These are phyloP conservation scores for Trichoderma asperellum DNA, from an alignment of 2,329 filamentous ascomycete genomes.

Conservation along the genomic window DNA sequence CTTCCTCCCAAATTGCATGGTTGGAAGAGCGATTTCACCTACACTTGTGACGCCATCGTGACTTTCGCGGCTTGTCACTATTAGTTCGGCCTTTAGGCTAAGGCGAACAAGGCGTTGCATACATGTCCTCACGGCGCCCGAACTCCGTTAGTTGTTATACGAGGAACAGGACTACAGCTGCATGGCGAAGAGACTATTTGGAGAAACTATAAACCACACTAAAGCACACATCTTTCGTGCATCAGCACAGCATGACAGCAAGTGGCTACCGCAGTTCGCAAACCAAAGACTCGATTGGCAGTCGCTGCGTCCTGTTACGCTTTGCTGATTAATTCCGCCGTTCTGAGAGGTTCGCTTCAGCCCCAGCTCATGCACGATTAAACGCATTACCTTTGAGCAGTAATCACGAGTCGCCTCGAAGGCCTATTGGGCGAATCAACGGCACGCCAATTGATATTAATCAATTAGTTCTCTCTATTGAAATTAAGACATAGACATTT, in stretches of 20 bases:
- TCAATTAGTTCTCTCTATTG: neutral
- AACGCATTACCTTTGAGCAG: slow-evolving; percentile 9
- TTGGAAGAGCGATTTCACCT: neutral
- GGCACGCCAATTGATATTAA: slow-evolving; percentile 25
- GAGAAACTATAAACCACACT: neutral
- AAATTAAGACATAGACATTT: neutral
- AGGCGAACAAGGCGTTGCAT: neutral
- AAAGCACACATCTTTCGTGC: neutral
- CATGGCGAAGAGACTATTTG: neutral
- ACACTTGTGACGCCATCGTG: slow-evolving; percentile 15
- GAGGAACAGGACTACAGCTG: slow-evolving; percentile 16
- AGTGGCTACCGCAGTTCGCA: slow-evolving; percentile 6
- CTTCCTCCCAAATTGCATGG: neutral
- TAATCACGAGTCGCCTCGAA: slow-evolving; percentile 10
- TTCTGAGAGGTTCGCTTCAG: slow-evolving; percentile 39
- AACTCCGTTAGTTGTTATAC: neutral
- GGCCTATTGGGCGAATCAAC: slow-evolving; percentile 21
- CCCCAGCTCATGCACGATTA: slow-evolving; percentile 16
- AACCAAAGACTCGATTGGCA: slow-evolving; percentile 15
- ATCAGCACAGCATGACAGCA: slow-evolving; percentile 4
- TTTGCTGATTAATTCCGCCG: slow-evolving; percentile 44
- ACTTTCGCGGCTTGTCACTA: neutral
- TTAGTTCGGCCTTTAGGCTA: neutral
- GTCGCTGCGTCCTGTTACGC: slow-evolving; percentile 18
- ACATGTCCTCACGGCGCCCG: neutral